Evolutionary conservation across 192 early-diverging fungal species (phyloP), one percentile per base, ranked within the genome.

Genomic region (Geosiphon pyriformis): DNA sequence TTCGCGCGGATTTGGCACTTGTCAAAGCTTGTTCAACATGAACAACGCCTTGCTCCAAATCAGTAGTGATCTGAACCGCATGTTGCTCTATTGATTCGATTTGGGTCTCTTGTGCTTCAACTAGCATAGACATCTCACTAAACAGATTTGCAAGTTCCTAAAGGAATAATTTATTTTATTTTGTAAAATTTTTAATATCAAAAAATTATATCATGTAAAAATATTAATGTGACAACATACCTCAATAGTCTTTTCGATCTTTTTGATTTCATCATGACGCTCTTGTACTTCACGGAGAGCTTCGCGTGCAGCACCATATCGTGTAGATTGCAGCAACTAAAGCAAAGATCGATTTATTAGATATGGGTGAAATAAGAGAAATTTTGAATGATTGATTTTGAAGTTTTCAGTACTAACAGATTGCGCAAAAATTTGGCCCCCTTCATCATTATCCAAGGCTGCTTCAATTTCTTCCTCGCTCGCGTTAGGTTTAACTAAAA

Each of bases 211-310:
- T 15, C 17, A n/a, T 12, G 30, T 15, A 32, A 23, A 11, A 59
- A 23, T 34, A 59, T 42, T 33, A 53, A 31, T 31, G 15, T 27
- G 2, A 7, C 7, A 17, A 76, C 78, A 63, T 80, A 91, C 90
- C 59, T 92, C 67, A 70, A 94, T 92, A 17, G 87, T 90, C 70
- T 84, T 87, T 77, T 94, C 93, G 70, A 94, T 94, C 76, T 88
- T 85, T 65, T 91, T 80, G 55, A 94, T 90, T 65, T 94, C 93
- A 61, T 86, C 77, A 66, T 94, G 93, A 34, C 90, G 78, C 62
- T 85, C 78, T 76, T 94, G 92, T 34, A 94, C 92, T 74, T 94
- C 92, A 31, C 82, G 70, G 20, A 94, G 69, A 6, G 90, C 93
- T 30, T 81, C 77, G 42, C 80, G 78, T 17, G 91, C 90, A 68